Evolutionary conservation across 805 yeast species (phyloP).

Genomic region (Trichomonascus vanleenenianus): DNA sequence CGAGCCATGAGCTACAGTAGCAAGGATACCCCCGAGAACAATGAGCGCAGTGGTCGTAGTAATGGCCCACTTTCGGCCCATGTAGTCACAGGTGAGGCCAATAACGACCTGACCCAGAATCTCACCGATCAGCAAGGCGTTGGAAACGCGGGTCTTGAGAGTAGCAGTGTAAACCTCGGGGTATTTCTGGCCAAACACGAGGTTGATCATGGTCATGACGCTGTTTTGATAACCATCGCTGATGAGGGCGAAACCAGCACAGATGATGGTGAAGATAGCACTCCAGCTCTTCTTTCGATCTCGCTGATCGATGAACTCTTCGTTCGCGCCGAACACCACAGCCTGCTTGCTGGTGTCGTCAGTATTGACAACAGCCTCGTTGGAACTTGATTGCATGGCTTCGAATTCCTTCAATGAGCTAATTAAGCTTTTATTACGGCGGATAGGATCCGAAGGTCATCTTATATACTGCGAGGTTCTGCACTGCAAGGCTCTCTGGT

Average conservation of each 20-base stretch:
- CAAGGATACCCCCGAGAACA: slow-evolving; percentile 55
- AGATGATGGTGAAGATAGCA: slow-evolving; percentile 37
- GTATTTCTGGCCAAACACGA: slow-evolving; percentile 42
- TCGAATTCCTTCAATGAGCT: no score
- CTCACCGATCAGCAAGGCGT: slow-evolving; percentile 61
- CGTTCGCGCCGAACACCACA: no score
- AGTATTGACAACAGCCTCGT: no score
- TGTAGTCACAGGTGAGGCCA: slow-evolving; percentile 57
- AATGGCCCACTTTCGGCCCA: slow-evolving; percentile 63
- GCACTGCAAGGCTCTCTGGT: no score
- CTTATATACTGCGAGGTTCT: no score
- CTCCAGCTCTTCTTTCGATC: slow-evolving; percentile 2
- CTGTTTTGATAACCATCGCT: slow-evolving; percentile 75
- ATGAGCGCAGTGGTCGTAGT: slow-evolving; percentile 53
- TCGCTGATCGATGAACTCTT: no score
- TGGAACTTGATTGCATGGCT: no score
- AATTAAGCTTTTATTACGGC: no score
- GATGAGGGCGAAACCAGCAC: slow-evolving; percentile 69
- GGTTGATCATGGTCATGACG: slow-evolving; percentile 62
- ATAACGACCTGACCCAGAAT: slow-evolving; percentile 61
- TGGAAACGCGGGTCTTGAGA: slow-evolving; percentile 59
- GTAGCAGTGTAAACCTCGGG: slow-evolving; percentile 37
- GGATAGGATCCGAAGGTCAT: no score
- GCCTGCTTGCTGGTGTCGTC: no score
- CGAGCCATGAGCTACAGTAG: slow-evolving; percentile 64